Evolutionary conservation across 2,329 filamentous ascomycete species (phyloP).

Genomic region (Coniochaeta sp.): DNA sequence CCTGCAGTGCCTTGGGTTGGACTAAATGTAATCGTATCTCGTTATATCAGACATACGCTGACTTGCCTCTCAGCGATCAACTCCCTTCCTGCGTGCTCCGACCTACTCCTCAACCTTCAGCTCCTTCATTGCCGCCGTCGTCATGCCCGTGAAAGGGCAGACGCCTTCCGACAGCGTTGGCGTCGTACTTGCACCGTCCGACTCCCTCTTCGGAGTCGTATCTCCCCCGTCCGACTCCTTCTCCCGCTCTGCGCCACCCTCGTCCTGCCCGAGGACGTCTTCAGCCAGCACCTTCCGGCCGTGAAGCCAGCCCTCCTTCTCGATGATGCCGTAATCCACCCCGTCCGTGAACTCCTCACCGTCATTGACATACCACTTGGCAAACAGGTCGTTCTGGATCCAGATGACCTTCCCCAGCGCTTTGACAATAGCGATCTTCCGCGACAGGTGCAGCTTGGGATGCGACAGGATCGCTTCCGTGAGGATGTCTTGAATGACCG

Average conservation of each 20-base stretch:
- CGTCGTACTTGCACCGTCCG: background rate
- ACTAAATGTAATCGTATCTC: background rate
- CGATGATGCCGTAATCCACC: slow-evolving; percentile 39
- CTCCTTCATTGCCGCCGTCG: slow-evolving; percentile 8
- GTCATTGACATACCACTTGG: slow-evolving; percentile 71
- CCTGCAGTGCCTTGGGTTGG: background rate
- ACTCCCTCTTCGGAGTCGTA: background rate
- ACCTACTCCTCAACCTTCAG: slow-evolving; percentile 7
- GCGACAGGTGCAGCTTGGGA: slow-evolving; percentile 56
- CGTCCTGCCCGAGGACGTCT: background rate
- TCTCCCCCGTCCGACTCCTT: slow-evolving; percentile 7
- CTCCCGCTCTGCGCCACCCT: slow-evolving; percentile 27
- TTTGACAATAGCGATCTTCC: slow-evolving; percentile 67
- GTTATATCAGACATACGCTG: no score
- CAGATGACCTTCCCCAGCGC: slow-evolving; percentile 76
- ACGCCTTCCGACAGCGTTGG: slow-evolving; percentile 8
- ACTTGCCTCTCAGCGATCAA: no score
- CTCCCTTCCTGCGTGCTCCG: no score
- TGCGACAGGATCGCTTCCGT: slow-evolving; percentile 69
- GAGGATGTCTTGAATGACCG: slow-evolving; percentile 71
- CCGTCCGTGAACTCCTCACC: slow-evolving; percentile 51
- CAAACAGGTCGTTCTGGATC: slow-evolving; percentile 83
- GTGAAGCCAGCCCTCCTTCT: slow-evolving; percentile 57
- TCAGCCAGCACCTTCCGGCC: slow-evolving; percentile 48
- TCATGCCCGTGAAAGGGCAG: slow-evolving; percentile 19